Evolutionary conservation across 345 rosid genomes (phyloP).

Genomic region (Eucalyptus camaldulensis): DNA sequence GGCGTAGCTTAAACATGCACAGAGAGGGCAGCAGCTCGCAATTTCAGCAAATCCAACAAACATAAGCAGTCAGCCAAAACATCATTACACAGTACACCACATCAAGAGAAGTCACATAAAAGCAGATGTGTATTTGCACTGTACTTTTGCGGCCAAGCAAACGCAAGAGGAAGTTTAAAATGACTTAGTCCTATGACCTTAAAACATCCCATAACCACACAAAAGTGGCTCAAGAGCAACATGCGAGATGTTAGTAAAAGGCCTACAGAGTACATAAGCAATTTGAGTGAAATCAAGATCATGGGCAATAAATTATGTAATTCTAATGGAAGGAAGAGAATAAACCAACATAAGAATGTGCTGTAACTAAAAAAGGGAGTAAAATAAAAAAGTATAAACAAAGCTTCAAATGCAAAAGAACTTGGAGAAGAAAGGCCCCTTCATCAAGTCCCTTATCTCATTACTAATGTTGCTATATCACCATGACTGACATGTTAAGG

Average conservation of each 20-base stretch:
- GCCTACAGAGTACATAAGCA: not conserved
- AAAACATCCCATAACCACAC: not conserved
- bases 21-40: not conserved
- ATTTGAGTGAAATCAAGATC: not conserved
- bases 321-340: not conserved
- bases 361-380: not conserved
- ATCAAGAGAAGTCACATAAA: not conserved
- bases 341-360: not conserved
- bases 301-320: not conserved
- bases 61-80: not conserved
- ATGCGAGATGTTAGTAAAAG: not conserved
- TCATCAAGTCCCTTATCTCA: not conserved
- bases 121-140: not conserved
- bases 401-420: not conserved
- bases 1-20: not conserved
- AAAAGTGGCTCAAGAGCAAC: not conserved
- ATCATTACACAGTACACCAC: not conserved
- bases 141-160: not conserved
- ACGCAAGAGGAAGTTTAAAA: not conserved
- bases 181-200: not conserved
- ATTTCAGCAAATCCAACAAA: not conserved
- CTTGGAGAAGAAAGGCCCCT: not conserved
- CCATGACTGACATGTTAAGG: not conserved
- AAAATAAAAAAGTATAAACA: not conserved
- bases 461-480: not conserved